Evolutionary conservation across 192 early-diverging fungal genomes (phyloP).

Genomic region (Backusella australiensis): DNA sequence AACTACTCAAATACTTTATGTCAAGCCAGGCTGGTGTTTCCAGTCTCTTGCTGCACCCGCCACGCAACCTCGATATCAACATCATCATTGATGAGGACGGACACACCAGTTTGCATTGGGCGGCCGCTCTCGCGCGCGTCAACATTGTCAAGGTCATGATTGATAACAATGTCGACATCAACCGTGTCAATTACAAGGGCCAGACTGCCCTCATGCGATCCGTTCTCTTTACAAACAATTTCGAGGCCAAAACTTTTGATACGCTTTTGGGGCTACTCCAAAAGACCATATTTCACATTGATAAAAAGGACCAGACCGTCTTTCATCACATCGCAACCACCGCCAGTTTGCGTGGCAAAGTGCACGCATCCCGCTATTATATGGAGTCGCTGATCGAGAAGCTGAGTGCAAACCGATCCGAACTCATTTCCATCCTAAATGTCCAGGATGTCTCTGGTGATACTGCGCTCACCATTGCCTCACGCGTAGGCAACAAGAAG

Average conservation of each 20-base stretch:
- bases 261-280: constrained; percentile 74
- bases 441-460: constrained; percentile 84
- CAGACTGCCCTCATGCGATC: constrained; percentile 90
- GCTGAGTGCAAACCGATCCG: constrained; percentile 61
- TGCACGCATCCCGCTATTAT: constrained; percentile 81
- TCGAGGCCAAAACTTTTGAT: constrained; percentile 77
- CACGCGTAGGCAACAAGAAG: constrained; percentile 57
- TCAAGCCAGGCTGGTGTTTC: constrained; percentile 18
- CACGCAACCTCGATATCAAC: constrained; percentile 76
- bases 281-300: constrained; percentile 71
- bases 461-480: constrained; percentile 67
- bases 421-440: constrained; percentile 74
- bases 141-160: constrained; percentile 75
- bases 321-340: constrained; percentile 87
- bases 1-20: constrained; percentile 29
- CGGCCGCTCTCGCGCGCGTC: constrained; percentile 84
- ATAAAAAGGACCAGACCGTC: constrained; percentile 80
- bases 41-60: constrained; percentile 35
- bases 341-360: constrained; percentile 66
- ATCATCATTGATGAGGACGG: constrained; percentile 92
- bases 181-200: constrained; percentile 73
- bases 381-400: constrained; percentile 81
- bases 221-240: constrained; percentile 88
- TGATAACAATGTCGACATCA: constrained; percentile 70
- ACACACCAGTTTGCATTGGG: constrained; percentile 94